These are phyloP conservation scores for Strigomonas culicis DNA, from an alignment of 208 protist species.

Conservation along the genomic window DNA sequence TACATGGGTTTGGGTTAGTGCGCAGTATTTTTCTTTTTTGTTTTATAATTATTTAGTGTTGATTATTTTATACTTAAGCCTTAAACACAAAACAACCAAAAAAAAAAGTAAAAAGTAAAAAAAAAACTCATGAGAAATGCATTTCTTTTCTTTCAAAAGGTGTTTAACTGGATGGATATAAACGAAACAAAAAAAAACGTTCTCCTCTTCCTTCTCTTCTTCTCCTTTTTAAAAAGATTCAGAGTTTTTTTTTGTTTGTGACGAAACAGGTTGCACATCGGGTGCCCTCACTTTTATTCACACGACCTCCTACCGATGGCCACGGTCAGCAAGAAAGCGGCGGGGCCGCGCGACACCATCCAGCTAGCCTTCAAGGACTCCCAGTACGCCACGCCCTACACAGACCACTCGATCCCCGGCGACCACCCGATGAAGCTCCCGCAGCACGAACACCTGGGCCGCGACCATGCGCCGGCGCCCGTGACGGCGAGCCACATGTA, in stretches of 20 bases:
- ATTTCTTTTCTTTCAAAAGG: background rate
- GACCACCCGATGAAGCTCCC: conserved; percentile 51
- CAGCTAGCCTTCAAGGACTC: conserved; percentile 65
- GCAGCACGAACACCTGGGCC: conserved; percentile 25
- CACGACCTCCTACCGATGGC: no score
- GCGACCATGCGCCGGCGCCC: conserved; percentile 39
- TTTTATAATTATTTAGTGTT: background rate
- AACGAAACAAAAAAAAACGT: background rate
- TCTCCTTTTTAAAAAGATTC: conserved; percentile 6
- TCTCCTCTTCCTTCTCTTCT: conserved; percentile 11
- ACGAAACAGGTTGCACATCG: background rate
- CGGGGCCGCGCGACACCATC: conserved; percentile 47
- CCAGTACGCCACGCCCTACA: conserved; percentile 61
- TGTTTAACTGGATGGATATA: background rate
- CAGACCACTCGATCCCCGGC: conserved; percentile 63
- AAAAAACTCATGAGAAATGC: conserved; percentile 1
- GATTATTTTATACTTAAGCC: conserved; percentile 3
- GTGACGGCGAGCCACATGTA: conserved; percentile 2
- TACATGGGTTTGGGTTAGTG: background rate
- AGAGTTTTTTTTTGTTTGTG: conserved; percentile 10
- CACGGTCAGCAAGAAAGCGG: no score
- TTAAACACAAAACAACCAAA: background rate
- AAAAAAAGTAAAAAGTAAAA: background rate
- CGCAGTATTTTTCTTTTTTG: no score
- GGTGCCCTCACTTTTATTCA: background rate